A percentile compares a stretch with the other conserved stretches of the same genome.
phyloP scores from a whole-genome alignment of 441 rosid genomes.

The Pelargonium citronellum region DNA sequence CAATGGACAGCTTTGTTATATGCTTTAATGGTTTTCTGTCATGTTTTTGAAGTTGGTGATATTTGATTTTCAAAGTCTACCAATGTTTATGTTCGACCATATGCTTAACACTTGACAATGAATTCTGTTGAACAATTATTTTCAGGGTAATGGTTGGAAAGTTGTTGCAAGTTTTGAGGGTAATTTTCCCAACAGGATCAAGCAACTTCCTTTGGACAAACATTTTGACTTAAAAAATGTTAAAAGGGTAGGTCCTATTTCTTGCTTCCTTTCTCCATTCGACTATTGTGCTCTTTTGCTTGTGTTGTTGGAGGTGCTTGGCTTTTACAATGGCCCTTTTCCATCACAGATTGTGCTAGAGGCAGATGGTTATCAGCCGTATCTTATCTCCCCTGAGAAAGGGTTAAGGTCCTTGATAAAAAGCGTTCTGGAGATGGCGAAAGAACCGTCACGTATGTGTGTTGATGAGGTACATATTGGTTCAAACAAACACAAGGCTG shows the following conservation, averaged over 20 bases:
- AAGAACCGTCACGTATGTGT: conserved; percentile 85
- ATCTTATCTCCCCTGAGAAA: conserved; percentile 96
- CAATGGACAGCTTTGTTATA: neutral
- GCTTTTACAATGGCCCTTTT: conserved; percentile 21
- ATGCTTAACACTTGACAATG: neutral
- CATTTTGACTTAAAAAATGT: conserved; percentile 85
- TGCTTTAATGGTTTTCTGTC: neutral
- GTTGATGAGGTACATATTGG: conserved; percentile 63
- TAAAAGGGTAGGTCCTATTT: conserved; percentile 56
- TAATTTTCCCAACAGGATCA: conserved; percentile 77
- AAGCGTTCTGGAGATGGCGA: conserved; percentile 86
- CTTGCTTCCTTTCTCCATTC: conserved; percentile 6
- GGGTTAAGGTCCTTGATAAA: conserved; percentile 91
- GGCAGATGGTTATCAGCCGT: conserved; percentile 98
- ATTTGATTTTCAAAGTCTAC: neutral
- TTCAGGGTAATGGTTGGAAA: conserved; percentile 96
- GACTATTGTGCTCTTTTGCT: conserved; percentile 11
- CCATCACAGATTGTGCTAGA: conserved; percentile 70
- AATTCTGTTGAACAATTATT: conserved; percentile 14
- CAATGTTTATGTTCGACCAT: neutral
- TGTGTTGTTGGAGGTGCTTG: conserved; percentile 17
- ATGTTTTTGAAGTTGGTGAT: neutral
- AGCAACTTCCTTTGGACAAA: conserved; percentile 91
- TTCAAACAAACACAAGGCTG: too few species aligned
- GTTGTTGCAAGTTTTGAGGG: conserved; percentile 96